Evolutionary conservation across 257 asterid genomes (phyloP).

Genomic region (Nicotiana obtusifolia): DNA sequence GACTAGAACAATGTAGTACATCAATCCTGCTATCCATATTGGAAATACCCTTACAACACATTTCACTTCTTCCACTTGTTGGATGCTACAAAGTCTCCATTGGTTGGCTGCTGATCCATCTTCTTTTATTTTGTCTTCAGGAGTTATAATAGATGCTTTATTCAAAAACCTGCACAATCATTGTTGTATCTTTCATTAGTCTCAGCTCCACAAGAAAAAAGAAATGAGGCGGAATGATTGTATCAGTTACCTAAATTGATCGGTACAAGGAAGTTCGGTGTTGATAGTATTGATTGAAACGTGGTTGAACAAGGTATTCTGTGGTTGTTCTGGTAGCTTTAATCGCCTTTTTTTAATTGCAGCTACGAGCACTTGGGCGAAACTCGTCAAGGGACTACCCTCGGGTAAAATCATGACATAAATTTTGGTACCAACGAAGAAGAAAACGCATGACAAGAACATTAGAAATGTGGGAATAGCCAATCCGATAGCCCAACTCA

Average conservation of each 20-base stretch:
- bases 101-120: conserved; percentile 30
- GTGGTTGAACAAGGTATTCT: conserved; percentile 14
- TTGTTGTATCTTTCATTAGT: neutral
- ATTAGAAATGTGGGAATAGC: conserved; percentile 22
- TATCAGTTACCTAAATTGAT: conserved; percentile 25
- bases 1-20: conserved; percentile 8
- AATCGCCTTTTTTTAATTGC: conserved; percentile 21
- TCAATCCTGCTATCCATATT: conserved; percentile 22
- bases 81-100: conserved; percentile 28
- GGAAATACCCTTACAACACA: conserved; percentile 23
- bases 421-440: conserved; percentile 23
- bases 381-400: conserved; percentile 29
- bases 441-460: conserved; percentile 22
- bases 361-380: conserved; percentile 23
- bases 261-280: conserved; percentile 19
- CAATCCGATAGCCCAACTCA: conserved; percentile 24
- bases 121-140: conserved; percentile 14
- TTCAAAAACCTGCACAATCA: conserved; percentile 15
- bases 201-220: neutral
- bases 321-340: conserved; percentile 15
- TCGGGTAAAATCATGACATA: conserved; percentile 20
- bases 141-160: conserved; percentile 22
- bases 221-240: neutral
- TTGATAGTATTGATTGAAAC: conserved; percentile 10
- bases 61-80: conserved; percentile 35